A percentile compares a stretch with the other conserved stretches of the same genome.
Conservation (phyloP, 352 stramenopile genomes). For the Blastocystis sp. region DNA sequence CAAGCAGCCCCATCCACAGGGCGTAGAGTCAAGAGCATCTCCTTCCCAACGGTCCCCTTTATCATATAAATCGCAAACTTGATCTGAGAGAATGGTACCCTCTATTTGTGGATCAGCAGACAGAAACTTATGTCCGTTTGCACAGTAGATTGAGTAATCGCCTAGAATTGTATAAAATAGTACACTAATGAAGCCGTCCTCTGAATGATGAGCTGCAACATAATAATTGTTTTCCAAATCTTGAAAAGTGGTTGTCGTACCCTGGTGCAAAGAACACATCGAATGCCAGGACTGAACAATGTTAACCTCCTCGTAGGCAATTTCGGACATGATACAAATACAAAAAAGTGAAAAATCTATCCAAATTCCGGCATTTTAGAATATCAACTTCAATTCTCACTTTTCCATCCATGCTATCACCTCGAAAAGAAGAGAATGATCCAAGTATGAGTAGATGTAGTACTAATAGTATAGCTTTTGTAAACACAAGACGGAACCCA, state of each 20-base stretch:
- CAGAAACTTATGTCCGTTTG: neutral
- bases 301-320: neutral
- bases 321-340: neutral
- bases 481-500: constrained; percentile 14
- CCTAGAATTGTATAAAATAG: neutral
- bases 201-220: neutral
- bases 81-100: neutral
- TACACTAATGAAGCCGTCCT: neutral
- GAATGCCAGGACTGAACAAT: neutral
- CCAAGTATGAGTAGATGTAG: neutral
- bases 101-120: neutral
- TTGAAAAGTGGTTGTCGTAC: neutral
- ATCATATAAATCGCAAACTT: neutral
- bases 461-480: neutral
- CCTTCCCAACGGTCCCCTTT: constrained; percentile 29
- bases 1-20: neutral
- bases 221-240: neutral
- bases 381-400: neutral
- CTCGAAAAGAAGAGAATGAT: constrained; percentile 7
- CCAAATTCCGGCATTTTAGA: neutral
- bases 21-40: neutral
- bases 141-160: neutral
- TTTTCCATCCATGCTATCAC: neutral
- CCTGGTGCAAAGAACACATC: neutral
- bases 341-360: neutral